Evolutionary conservation across 352 stramenopile species (phyloP), one percentile per base, ranked within the genome.

Genomic region (Phytophthora sansomeana): DNA sequence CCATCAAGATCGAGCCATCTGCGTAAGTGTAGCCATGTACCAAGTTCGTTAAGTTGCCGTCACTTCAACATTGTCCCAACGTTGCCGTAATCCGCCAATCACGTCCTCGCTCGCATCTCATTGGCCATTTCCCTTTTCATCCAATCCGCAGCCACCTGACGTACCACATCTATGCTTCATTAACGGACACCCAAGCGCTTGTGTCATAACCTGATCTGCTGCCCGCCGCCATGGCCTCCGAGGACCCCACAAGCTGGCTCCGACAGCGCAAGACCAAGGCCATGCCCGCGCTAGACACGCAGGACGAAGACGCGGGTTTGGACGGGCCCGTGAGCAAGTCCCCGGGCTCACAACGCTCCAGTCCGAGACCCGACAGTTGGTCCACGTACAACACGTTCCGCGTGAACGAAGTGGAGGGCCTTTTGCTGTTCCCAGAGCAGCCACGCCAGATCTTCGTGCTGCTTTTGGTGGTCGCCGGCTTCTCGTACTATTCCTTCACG

Each of bases 401-500:
- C 21, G 21, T 24, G 21, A 24, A 69, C 30, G 75, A 88, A 14
- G 63, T 90, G 28, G 82, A 93, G 33, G 78, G 84, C 13, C 66
- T 90, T 60, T 67, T 95, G 67, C 58, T 93, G 7, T 95, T 93
- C 71, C 81, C 79, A 10, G 87, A 95, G 58, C 72, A 93, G 69
- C 87, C 87, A 41, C 87, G 87, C 6, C 87, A 95, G 66, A 71
- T 95, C 35, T 52, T 87, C n/a, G 85, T 95, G 49, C 77, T 95
- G 6, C 41, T 75, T 6, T 33, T 83, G 13, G 78, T 91, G 7
- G 76, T 91, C 3, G 39, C 64, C 2, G 81, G 72, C n/a, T 81
- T 93, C 41, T 89, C 83, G 28, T 89, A 91, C 71, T 93, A 91
- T 52, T 92, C 87, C 51, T 93, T 92, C 75, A 92, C 83, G 36